phyloP scores from a whole-genome alignment of 495 filamentous ascomycete species.

The Daldinia grandis region DNA sequence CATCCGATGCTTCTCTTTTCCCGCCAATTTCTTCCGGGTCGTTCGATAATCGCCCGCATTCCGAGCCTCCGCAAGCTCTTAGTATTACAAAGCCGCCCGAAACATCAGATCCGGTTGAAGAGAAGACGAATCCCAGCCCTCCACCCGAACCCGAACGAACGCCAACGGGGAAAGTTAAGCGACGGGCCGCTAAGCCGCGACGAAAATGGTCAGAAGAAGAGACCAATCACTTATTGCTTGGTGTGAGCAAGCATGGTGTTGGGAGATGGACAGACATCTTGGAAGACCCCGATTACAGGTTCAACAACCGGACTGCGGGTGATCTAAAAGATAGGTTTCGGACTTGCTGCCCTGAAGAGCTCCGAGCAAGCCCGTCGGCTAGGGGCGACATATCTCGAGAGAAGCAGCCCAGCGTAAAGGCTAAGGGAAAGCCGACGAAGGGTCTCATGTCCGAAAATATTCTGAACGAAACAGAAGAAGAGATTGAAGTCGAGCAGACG shows the following conservation, averaged over 20 bases:
- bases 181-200: constrained; percentile 56
- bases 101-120: constrained; percentile 37
- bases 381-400: constrained; percentile 28
- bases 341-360: constrained; percentile 73
- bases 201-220: constrained; percentile 86
- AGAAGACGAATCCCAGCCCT: constrained; percentile 38
- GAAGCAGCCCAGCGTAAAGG: constrained; percentile 32
- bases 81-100: constrained; percentile 49
- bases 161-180: constrained; percentile 49
- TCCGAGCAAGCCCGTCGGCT: constrained; percentile 47
- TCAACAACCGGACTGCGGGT: constrained; percentile 77
- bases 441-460: constrained; percentile 59
- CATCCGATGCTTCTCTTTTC: constrained; percentile 75
- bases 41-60: constrained; percentile 52
- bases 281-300: constrained; percentile 74
- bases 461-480: constrained; percentile 52
- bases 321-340: constrained; percentile 89
- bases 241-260: constrained; percentile 82
- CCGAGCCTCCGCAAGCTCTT: constrained; percentile 48
- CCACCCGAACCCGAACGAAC: constrained; percentile 44
- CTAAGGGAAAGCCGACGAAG: constrained; percentile 40
- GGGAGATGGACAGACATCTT: constrained; percentile 89
- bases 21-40: constrained; percentile 71
- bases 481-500: constrained; percentile 30
- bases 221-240: constrained; percentile 76